Conservation (phyloP, 2,329 filamentous ascomycete species). For the Diplodia intermedia region DNA sequence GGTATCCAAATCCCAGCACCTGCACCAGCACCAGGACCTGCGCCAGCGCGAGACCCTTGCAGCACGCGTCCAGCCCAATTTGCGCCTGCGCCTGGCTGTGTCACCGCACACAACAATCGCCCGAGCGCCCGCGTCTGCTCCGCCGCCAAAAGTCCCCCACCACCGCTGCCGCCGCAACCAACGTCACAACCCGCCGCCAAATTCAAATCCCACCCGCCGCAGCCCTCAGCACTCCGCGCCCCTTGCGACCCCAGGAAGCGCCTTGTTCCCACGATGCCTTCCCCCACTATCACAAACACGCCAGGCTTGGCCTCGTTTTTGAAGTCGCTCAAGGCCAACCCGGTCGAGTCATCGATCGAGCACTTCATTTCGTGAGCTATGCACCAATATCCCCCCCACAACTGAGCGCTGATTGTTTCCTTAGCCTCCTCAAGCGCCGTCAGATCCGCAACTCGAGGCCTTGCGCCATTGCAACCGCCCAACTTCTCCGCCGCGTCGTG, state of each 20-base stretch:
- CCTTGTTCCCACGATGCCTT: constrained; percentile 60
- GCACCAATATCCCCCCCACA: constrained; percentile 28
- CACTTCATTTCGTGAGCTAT: constrained; percentile 76
- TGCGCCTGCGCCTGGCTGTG: constrained; percentile 19
- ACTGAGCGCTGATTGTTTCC: constrained; percentile 32
- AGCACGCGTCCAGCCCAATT: constrained; percentile 10
- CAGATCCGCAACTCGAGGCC: constrained; percentile 88
- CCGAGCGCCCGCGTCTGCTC: constrained; percentile 6
- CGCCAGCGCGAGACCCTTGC: constrained; percentile 13
- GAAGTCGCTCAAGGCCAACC: constrained; percentile 75
- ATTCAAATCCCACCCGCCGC: neutral
- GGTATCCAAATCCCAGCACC: neutral
- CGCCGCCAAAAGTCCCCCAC: constrained; percentile 20
- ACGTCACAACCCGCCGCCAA: constrained; percentile 19
- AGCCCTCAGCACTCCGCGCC: neutral
- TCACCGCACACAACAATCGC: constrained; percentile 9
- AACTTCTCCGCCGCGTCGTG: constrained; percentile 86
- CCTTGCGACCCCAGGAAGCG: neutral
- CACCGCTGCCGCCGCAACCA: constrained; percentile 15
- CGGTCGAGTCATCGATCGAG: constrained; percentile 83
- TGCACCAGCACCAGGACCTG: constrained; percentile 12
- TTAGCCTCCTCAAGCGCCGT: constrained; percentile 79
- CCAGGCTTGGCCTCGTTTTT: constrained; percentile 80
- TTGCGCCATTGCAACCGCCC: constrained; percentile 89
- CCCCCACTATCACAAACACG: constrained; percentile 64